Percentiles rank a stretch among this genome's conserved stretches.
phyloP scores from a whole-genome alignment of 192 early-diverging fungal species.

The Backusella morwellensis region DNA sequence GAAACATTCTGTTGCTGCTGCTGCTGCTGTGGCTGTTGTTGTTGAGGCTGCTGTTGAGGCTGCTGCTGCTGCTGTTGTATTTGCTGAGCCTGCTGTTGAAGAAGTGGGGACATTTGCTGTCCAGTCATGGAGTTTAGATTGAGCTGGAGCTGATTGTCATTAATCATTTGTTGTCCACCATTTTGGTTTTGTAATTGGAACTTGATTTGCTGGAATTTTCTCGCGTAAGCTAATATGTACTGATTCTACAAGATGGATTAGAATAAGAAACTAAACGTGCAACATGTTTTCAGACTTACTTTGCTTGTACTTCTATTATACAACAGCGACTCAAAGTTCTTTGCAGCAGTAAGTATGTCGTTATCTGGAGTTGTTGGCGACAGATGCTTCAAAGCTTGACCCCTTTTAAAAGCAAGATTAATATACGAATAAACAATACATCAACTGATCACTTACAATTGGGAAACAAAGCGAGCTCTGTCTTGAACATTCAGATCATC shows the following conservation, averaged over 20 bases:
- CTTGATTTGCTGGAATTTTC: slow-evolving; percentile 36
- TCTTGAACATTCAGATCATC: slow-evolving; percentile 34
- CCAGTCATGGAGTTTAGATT: slow-evolving; percentile 8
- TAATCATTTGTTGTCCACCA: slow-evolving; percentile 6
- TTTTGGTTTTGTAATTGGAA: slow-evolving; percentile 20
- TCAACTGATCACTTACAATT: slow-evolving; percentile 22
- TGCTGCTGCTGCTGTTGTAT: slow-evolving; percentile 8
- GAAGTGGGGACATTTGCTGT: not conserved
- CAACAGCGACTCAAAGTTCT: slow-evolving; percentile 31
- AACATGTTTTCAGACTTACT: slow-evolving; percentile 11
- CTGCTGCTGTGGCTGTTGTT: slow-evolving; percentile 13
- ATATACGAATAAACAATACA: not conserved
- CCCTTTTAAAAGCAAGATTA: slow-evolving; percentile 15
- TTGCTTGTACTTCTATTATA: slow-evolving; percentile 30
- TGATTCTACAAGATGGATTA: slow-evolving; percentile 26
- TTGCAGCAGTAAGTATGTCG: slow-evolving; percentile 32
- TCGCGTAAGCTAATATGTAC: slow-evolving; percentile 30
- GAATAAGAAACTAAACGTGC: not conserved
- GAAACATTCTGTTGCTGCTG: slow-evolving; percentile 17
- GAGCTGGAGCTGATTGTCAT: slow-evolving; percentile 13
- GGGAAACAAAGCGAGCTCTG: slow-evolving; percentile 31
- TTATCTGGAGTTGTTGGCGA: slow-evolving; percentile 27
- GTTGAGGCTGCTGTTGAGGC: slow-evolving; percentile 10
- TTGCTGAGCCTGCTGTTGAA: slow-evolving; percentile 13
- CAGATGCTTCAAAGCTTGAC: slow-evolving; percentile 25